These are phyloP conservation scores for Dovyalis caffra DNA, from an alignment of 345 rosid species.

Conservation along the genomic window DNA sequence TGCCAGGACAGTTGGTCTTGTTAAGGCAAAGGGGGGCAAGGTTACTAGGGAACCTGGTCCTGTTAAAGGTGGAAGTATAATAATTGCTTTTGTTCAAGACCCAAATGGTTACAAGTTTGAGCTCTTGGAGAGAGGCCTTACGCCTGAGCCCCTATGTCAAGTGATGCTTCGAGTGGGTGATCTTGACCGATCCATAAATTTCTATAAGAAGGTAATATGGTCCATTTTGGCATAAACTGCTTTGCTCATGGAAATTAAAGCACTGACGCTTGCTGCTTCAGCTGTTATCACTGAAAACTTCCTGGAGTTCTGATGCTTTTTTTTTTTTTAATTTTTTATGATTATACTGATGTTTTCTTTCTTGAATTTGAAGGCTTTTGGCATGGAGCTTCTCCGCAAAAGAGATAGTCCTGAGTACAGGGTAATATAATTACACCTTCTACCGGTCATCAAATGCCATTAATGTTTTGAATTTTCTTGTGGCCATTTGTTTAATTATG, in stretches of 20 bases:
- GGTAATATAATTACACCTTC: slow-evolving; percentile 1
- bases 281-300: not conserved
- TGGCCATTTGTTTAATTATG: not conserved
- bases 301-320: not conserved
- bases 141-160: slow-evolving; percentile 26
- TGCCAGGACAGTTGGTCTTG: slow-evolving; percentile 18
- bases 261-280: not conserved
- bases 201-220: slow-evolving; percentile 22
- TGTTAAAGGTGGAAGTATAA: slow-evolving; percentile 12
- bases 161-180: slow-evolving; percentile 29
- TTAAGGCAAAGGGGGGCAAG: slow-evolving; percentile 21
- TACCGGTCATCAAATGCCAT: not conserved
- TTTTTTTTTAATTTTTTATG: not conserved
- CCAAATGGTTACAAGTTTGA: slow-evolving; percentile 22
- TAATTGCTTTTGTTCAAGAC: slow-evolving; percentile 18
- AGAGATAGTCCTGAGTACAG: slow-evolving; percentile 15
- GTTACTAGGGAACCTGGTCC: slow-evolving; percentile 14
- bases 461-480: not conserved
- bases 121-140: slow-evolving; percentile 20
- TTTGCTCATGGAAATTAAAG: not conserved
- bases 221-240: not conserved
- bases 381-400: slow-evolving; percentile 24
- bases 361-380: slow-evolving; percentile 27
- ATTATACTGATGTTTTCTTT: not conserved
- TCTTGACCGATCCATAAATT: slow-evolving; percentile 20